These are phyloP conservation scores for Podospora fimiseda DNA, from an alignment of 495 filamentous ascomycete species.

Conservation along the genomic window DNA sequence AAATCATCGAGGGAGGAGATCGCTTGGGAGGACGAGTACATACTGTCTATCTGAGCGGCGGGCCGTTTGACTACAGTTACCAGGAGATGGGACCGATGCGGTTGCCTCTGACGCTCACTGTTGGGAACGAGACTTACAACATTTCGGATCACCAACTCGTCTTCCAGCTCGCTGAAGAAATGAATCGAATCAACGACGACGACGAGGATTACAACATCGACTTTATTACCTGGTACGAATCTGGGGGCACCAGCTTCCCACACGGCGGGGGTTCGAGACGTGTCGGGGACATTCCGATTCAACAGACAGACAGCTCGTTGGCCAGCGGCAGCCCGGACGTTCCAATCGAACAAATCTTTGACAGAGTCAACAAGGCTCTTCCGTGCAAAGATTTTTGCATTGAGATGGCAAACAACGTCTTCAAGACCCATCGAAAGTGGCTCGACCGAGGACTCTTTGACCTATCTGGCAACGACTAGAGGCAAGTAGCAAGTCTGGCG, in stretches of 20 bases:
- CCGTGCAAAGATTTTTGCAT: constrained; percentile 25
- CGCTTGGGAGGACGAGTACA: constrained; percentile 49
- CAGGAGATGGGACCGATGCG: constrained; percentile 75
- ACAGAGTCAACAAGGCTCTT: constrained; percentile 3
- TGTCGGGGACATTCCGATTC: background rate
- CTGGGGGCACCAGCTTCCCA: background rate
- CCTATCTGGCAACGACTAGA: constrained; percentile 40
- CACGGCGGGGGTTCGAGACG: background rate
- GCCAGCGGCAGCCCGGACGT: background rate
- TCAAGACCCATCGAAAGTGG: constrained; percentile 53
- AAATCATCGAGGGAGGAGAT: constrained; percentile 35
- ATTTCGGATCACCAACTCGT: constrained; percentile 56
- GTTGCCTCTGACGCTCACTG: constrained; percentile 47
- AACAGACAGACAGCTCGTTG: background rate
- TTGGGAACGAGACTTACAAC: constrained; percentile 49
- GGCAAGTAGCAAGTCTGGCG: background rate
- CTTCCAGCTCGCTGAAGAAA: constrained; percentile 53
- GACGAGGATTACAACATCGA: constrained; percentile 49
- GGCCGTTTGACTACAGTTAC: constrained; percentile 61
- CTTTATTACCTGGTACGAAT: constrained; percentile 32
- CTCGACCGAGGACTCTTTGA: constrained; percentile 28
- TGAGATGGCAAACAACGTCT: constrained; percentile 53
- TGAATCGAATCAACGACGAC: constrained; percentile 52
- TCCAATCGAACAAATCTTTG: background rate
- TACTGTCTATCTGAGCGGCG: constrained; percentile 54